These are phyloP conservation scores for Penicillium herquei DNA, from an alignment of 495 filamentous ascomycete genomes.

Conservation along the genomic window DNA sequence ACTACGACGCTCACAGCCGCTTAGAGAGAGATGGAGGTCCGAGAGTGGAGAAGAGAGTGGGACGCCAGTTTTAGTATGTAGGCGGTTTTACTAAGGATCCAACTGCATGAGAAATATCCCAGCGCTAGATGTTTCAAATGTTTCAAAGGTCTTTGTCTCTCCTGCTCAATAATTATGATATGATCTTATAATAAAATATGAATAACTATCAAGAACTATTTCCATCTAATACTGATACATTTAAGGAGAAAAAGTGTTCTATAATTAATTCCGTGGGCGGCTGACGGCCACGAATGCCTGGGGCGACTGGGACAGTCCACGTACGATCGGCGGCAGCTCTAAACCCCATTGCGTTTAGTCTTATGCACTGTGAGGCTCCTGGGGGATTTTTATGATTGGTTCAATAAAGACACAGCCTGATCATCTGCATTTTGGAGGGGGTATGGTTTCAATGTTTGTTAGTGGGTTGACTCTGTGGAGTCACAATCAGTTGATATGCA, in stretches of 20 bases:
- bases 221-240: neutral
- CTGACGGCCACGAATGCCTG: conserved; percentile 8
- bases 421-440: too few species aligned
- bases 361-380: neutral
- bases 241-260: conserved; percentile 3
- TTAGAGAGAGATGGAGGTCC: neutral
- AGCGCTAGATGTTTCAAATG: too few species aligned
- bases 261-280: conserved; percentile 8
- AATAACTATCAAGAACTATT: neutral
- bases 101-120: too few species aligned
- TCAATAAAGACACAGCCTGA: neutral
- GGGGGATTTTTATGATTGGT: neutral
- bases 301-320: neutral
- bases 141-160: too few species aligned
- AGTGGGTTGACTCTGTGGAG: too few species aligned
- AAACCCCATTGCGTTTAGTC: neutral
- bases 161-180: too few species aligned
- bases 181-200: too few species aligned
- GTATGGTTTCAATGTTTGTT: too few species aligned
- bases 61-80: too few species aligned
- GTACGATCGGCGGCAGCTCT: conserved; percentile 5
- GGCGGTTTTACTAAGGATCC: too few species aligned
- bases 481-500: neutral
- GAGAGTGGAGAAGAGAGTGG: neutral
- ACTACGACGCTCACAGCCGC: neutral